Evolutionary conservation across 345 rosid genomes (phyloP), one percentile per base, ranked within the genome.

Genomic region (Eucalyptus viminalis): DNA sequence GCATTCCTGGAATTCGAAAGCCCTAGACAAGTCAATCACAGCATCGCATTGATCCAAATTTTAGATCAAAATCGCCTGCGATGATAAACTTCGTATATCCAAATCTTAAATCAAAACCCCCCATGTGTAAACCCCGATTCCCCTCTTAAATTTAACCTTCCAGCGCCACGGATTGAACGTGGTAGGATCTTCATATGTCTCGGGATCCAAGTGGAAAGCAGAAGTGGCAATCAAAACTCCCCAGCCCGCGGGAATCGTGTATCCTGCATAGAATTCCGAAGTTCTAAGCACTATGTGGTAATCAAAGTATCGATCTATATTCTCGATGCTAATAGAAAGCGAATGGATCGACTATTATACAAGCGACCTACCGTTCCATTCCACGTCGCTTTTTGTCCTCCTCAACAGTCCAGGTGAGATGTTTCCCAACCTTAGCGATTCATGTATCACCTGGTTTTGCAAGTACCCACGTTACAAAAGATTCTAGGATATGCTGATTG

Each of bases 241-340:
- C 90, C 91, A 92, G 86, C 92, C 90, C 1, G 89, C 49, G 7
- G 93, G 92, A 51, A 92, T 92, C 24, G 89, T 92, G 16, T 89
- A 90, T 72, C 93, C 92, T 92, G 81, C 34, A 56, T 14, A 24
- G 58, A 29, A 24, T 29, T 53, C 50, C 25, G 9, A 31, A 7
- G 47, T 37, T 40, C 49, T 58, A 24, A 56, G 14, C 21, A 40
- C 9, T 21, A 67, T 31, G 21, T 16, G 17, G 31, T 29, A 44
- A 11, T 83, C 29, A 16, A 31, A 67, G 80, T 67, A 67, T 22
- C 19, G 37, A 67, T 31, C 40, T 7, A 67, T 67, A 16, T n/a
- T 67, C 80, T 67, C 40, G 22, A 31, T 16, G 80, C 80, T 15
- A 8, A 31, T 15, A 67, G 43, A 17, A 67, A 67, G 80, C 40